A percentile compares a stretch with the other conserved stretches of the same genome.
Conservation (phyloP, 192 early-diverging fungal species). For the Coemansia asiatica region DNA sequence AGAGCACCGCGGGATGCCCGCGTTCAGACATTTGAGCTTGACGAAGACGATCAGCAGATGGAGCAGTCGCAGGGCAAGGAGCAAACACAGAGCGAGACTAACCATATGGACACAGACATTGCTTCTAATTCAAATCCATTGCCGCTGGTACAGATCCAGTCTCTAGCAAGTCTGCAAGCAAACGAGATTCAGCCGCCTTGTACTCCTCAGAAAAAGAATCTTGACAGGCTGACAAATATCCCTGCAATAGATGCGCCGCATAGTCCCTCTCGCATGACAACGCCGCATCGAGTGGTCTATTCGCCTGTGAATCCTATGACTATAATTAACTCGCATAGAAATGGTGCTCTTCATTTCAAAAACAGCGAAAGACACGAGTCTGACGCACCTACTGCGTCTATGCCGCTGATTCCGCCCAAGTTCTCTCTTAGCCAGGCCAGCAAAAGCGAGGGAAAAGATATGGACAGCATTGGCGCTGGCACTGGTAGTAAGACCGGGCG, state of each 20-base stretch:
- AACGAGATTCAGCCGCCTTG: not conserved
- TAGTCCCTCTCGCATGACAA: constrained; percentile 38
- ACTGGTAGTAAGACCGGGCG: not conserved
- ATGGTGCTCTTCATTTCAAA: not conserved
- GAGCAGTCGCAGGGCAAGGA: constrained; percentile 6
- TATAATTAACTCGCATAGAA: constrained; percentile 2
- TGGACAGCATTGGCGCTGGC: constrained; percentile 2
- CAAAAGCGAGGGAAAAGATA: not conserved
- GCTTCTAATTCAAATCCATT: not conserved
- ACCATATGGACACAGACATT: not conserved
- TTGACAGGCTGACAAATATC: not conserved
- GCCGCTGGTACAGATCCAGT: not conserved
- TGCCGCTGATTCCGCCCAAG: not conserved
- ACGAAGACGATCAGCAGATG: constrained; percentile 23
- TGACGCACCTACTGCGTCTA: not conserved
- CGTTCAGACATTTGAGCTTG: constrained; percentile 39
- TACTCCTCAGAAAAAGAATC: constrained; percentile 19
- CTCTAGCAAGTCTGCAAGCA: not conserved
- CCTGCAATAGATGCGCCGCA: constrained; percentile 16
- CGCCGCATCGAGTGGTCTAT: constrained; percentile 51
- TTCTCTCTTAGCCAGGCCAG: not conserved
- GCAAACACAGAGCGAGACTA: not conserved
- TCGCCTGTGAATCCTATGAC: constrained; percentile 36
- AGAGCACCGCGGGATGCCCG: constrained; percentile 49
- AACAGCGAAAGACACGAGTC: not conserved